These are phyloP conservation scores for Aspergillus terreus DNA, from an alignment of 2,329 filamentous ascomycete species.

Conservation along the genomic window DNA sequence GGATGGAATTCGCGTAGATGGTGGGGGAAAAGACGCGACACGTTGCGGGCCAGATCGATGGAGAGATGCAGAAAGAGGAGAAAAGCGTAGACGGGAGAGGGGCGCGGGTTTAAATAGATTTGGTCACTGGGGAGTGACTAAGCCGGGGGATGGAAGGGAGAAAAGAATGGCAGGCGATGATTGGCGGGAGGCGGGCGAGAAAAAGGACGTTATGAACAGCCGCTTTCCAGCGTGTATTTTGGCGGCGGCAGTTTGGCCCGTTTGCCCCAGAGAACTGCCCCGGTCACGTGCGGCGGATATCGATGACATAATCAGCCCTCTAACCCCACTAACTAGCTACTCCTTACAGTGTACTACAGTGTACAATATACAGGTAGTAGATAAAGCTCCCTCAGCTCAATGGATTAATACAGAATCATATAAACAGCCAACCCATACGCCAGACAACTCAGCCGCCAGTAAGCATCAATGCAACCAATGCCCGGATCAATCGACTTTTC, in stretches of 20 bases:
- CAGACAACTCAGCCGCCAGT: not conserved
- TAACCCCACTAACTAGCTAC: too few species aligned
- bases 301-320: too few species aligned
- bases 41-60: slow-evolving; percentile 13
- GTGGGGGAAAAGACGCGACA: slow-evolving; percentile 14
- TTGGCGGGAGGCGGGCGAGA: slow-evolving; percentile 28
- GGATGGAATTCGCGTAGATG: not conserved
- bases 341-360: too few species aligned
- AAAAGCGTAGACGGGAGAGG: slow-evolving; percentile 12
- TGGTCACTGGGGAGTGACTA: slow-evolving; percentile 20
- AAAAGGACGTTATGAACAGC: slow-evolving; percentile 40
- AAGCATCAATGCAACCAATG: not conserved
- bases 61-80: slow-evolving; percentile 15
- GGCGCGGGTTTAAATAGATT: slow-evolving; percentile 29
- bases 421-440: not conserved
- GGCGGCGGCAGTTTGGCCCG: not conserved
- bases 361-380: too few species aligned
- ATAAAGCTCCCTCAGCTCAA: too few species aligned
- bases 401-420: not conserved
- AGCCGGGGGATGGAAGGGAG: slow-evolving; percentile 18
- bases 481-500: not conserved
- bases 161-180: slow-evolving; percentile 25
- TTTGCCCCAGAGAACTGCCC: not conserved
- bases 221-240: slow-evolving; percentile 33
- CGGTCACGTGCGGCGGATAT: not conserved